Conservation (phyloP, 2,329 filamentous ascomycete genomes). For the Endothia cerciana region DNA sequence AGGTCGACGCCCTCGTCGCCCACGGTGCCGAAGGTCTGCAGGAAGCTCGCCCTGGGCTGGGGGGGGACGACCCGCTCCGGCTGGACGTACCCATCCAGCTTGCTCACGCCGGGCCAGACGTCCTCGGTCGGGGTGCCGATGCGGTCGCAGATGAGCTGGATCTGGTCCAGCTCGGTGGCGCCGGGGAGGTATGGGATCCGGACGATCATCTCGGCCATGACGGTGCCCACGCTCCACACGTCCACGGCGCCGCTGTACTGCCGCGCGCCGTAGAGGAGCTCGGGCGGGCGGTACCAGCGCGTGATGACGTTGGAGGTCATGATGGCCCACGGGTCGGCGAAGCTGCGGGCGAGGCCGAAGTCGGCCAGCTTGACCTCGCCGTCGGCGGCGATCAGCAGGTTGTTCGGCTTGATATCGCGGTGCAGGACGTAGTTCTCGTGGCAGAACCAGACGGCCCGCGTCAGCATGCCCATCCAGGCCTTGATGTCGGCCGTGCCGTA, state of each 20-base stretch:
- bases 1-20: constrained; percentile 85
- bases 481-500: constrained; percentile 94
- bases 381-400: constrained; percentile 89
- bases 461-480: constrained; percentile 98
- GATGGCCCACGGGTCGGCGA: constrained; percentile 81
- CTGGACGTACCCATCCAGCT: constrained; percentile 79
- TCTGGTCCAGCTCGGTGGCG: constrained; percentile 83
- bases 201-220: constrained; percentile 89
- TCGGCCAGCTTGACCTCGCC: constrained; percentile 95
- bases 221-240: constrained; percentile 89
- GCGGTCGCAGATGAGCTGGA: constrained; percentile 79
- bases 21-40: constrained; percentile 76
- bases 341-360: constrained; percentile 90
- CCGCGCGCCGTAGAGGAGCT: constrained; percentile 86
- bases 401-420: constrained; percentile 99
- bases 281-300: constrained; percentile 93
- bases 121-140: constrained; percentile 92
- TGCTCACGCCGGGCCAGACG: constrained; percentile 90
- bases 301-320: constrained; percentile 98
- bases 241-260: constrained; percentile 93
- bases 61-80: constrained; percentile 59
- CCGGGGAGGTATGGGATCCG: constrained; percentile 83
- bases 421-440: constrained; percentile 94
- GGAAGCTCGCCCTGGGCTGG: constrained; percentile 72
- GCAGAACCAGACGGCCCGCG: constrained; percentile 91